Evolutionary conservation across 345 rosid species (phyloP).

Genomic region (Salix udensis): DNA sequence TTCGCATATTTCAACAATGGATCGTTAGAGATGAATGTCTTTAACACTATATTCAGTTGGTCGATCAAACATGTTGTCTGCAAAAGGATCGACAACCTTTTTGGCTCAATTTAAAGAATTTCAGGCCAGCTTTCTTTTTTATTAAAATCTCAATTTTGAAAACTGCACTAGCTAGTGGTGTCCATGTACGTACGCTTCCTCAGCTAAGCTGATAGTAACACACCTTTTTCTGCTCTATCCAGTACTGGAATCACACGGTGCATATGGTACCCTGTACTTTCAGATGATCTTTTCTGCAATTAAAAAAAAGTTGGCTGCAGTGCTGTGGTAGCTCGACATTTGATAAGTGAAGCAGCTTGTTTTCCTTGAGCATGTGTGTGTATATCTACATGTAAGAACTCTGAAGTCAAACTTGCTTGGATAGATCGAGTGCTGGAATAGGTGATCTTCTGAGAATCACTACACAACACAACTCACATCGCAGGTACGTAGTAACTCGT

Average conservation of each 20-base stretch:
- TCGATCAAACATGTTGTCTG: neutral
- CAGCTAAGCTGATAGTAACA: slow-evolving; percentile 6
- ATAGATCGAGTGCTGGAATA: too few relatives aligned
- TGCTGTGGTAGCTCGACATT: slow-evolving; percentile 3
- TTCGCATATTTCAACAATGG: too few relatives aligned
- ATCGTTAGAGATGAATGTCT: too few relatives aligned
- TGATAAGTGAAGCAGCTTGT: neutral
- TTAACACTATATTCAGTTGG: neutral
- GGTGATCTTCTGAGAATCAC: too few relatives aligned
- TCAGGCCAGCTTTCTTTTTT: neutral
- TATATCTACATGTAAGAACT: too few relatives aligned
- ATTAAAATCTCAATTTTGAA: neutral
- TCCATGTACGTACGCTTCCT: slow-evolving; percentile 5
- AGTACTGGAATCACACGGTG: slow-evolving; percentile 77
- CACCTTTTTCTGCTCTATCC: slow-evolving; percentile 20
- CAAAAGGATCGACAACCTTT: neutral
- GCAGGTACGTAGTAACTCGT: too few relatives aligned
- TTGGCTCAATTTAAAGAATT: neutral
- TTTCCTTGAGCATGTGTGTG: neutral
- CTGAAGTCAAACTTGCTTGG: too few relatives aligned
- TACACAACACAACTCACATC: too few relatives aligned
- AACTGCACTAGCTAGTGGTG: neutral
- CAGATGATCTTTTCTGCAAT: neutral
- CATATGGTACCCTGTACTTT: slow-evolving; percentile 40
- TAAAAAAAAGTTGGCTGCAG: neutral